Evolutionary conservation across 192 early-diverging fungal genomes (phyloP), one percentile per base, ranked within the genome.

Genomic region (Mortierella hygrophila): DNA sequence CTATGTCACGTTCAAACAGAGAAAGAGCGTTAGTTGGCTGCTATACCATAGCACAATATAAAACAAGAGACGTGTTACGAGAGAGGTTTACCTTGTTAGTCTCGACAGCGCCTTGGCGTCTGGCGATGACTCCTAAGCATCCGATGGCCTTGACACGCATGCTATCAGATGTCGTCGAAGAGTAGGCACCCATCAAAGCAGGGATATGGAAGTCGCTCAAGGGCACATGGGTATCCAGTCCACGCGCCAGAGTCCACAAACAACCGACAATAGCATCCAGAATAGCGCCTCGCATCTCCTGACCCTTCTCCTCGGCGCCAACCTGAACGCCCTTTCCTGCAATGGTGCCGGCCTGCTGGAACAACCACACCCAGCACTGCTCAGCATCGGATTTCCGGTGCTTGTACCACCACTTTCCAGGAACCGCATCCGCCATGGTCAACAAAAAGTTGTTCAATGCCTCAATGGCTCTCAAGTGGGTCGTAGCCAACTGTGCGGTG

Each of bases 391-490:
- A 44, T 35, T 69, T 77, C 20, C 88, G 79, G 40, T 91, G 80
- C 40, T 88, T 90, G 82, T 95, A 95, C 95, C 94, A 96, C 55
- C 87, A 89, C 60, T 89, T 91, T 29, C 90, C 90, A 32, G 91
- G 90, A 4, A 93, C 84, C 5, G 79, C 83, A 69, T 96, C 94
- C 42, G 92, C 92, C 88, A 96, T 92, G n/a, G 92, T 90, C 74
- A 96, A 88, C 76, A 95, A 88, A 78, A 95, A 94, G 86, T 96
- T 96, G 87, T 94, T 95, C 52, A 96, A 81, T 74, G 93, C 95
- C 54, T 93, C 93, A 57, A 96, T 82, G 3, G 95, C 92, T 38
- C 94, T 91, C 46, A 93, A 87, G 76, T 95, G 93, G 21, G 93
- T 92, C 10, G 88, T 90, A 8, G 88, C 89, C 71, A 96, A 89